phyloP scores from a whole-genome alignment of 495 filamentous ascomycete genomes.

The Penicillium goetzii region DNA sequence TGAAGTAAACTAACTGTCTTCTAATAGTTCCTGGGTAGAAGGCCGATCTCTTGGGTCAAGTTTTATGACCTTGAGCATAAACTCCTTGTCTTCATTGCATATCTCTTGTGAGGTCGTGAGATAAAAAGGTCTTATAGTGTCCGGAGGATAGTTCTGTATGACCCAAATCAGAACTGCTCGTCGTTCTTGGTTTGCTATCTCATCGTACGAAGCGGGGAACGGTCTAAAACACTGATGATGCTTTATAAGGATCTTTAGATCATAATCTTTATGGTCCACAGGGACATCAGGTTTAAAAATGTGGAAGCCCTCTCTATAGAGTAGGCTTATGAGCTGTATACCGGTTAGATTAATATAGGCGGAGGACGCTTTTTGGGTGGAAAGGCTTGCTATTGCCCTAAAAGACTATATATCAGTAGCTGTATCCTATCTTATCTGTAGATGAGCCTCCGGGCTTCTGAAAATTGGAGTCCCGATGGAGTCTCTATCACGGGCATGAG shows the following conservation, averaged over 20 bases:
- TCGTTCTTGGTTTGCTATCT: slow-evolving; percentile 25
- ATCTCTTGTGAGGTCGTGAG: slow-evolving; percentile 29
- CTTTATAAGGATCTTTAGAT: slow-evolving; percentile 44
- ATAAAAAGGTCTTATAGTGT: slow-evolving; percentile 28
- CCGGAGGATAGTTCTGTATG: slow-evolving; percentile 28
- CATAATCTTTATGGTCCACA: slow-evolving; percentile 42
- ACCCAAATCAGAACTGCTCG: slow-evolving; percentile 22
- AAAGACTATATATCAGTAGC: slow-evolving; percentile 51
- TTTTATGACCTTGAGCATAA: slow-evolving; percentile 32
- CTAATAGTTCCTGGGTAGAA: slow-evolving; percentile 28
- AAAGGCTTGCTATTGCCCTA: slow-evolving; percentile 37
- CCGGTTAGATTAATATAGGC: slow-evolving; percentile 3
- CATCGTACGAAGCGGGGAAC: slow-evolving; percentile 41
- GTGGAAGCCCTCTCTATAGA: slow-evolving; percentile 44
- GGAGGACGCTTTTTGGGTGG: slow-evolving; percentile 14
- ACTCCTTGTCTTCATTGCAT: slow-evolving; percentile 30
- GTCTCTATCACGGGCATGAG: not conserved
- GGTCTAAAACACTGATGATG: slow-evolving; percentile 48
- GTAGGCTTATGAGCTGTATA: slow-evolving; percentile 43
- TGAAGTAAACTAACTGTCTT: slow-evolving; percentile 25
- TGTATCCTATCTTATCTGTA: not conserved
- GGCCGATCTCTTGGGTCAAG: slow-evolving; percentile 36
- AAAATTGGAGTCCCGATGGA: not conserved
- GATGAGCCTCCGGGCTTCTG: slow-evolving; percentile 1
- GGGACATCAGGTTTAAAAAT: slow-evolving; percentile 49